Base-by-base conservation (phyloP, 106 monocot species). In the Dendrobium huoshanense region DNA sequence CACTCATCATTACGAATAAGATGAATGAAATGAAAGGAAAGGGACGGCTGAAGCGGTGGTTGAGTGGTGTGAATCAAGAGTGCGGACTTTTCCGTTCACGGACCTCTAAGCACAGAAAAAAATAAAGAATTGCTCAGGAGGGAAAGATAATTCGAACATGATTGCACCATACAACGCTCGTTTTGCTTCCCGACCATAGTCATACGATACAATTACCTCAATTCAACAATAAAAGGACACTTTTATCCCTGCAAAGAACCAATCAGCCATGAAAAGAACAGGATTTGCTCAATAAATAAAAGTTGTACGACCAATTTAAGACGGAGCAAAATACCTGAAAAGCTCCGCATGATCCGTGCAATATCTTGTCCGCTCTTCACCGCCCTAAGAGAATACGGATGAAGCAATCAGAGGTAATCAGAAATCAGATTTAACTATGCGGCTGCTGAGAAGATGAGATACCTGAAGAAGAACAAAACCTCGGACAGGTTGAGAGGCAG, bases 321-420 rank as follows among this genome's bases (percentile, higher is more conserved):
- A 72, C 7, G 24, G 11, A 48, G 42, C 19, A 6, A 24, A 72
- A 73, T 41, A 92, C 92, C 92, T 90, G 82, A 92, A 92, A 17
- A 92, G 76, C 43, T 92, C 92, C 37, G 5, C 61, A 67, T 93
- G 93, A 85, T 93, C 93, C 49, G 93, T 93, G 85, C 90, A 90
- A 77, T 93, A 93, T 75, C 93, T 82, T n/a, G 85, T 90, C 64
- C 87, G 70, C 86, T 93, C 93, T 64, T 93, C 93, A 5, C 93
- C 93, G 15, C 93, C 93, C 93, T 93, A 41, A 40, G 83, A 48
- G 27, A 73, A 74, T 41, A 73, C 1, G 3, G 24, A 43, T 24
- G 13, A 19, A 2, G n/a, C 79, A 55, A 0, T 24, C 17, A 77
- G 20, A n/a, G 10, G 41, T 25, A 90, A 41, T 47, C 44, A 2